Base-by-base conservation (phyloP, 345 rosid species). In the Aethionema arabicum region DNA sequence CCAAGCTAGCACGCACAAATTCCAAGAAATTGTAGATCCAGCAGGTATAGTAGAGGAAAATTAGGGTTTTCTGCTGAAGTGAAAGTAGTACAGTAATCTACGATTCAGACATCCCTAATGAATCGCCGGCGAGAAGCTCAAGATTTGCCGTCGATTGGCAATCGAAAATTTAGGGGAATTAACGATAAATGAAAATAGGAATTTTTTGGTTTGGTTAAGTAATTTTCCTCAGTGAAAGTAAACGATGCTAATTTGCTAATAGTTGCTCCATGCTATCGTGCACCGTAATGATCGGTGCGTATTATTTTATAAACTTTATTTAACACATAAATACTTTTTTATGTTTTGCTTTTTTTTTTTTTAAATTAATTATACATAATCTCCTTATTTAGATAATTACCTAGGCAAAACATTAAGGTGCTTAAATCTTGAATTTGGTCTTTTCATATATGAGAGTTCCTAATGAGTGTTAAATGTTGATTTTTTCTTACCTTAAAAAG, bases 11-110 rank as follows among this genome's bases (percentile, higher is more conserved):
- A 4, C 45, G 11, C 67, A 74, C 77, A 77, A 91, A 84, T 80
- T 82, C 75, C 68, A 69, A 76, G 66, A 79, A 80, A 82, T 79
- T 83, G 59, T 76, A 78, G 77, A 61, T 56, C 36, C 41, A 52
- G 32, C 11, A 50, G 16, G 6, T 43, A 12, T 32, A 48, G 35
- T 56, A 32, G 12, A 45, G 36, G 42, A 0, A 45, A 54, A 38
- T 16, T 63, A 62, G 68, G 63, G 74, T 55, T 69, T 69, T 31
- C 6, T 21, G 49, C 43, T 33, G 32, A 51, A 60, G 33, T 51
- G 32, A 59, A n/a, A 9, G 40, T 42, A 32, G 59, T 30, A 11
- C 37, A 35, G 52, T 11, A 45, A 56, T 49, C 63, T 31, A 2
- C 0, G 47, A 52, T 51, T 48, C 51, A 63, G 7, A 55, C 64